phyloP scores from a whole-genome alignment of 108 stramenopile species.

The Fistulifera solaris region DNA sequence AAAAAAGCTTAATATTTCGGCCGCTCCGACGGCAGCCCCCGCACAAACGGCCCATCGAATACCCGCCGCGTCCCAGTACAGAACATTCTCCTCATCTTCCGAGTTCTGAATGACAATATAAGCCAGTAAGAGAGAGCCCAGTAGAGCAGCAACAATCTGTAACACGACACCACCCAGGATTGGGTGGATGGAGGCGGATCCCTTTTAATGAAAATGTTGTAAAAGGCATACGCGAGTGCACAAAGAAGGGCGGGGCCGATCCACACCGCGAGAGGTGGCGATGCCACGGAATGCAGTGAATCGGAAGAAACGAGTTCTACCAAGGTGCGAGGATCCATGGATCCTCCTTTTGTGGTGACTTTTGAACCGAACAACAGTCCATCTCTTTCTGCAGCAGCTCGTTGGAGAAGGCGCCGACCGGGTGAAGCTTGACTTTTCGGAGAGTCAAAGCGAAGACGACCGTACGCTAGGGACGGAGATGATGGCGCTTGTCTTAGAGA shows the following conservation, averaged over 20 bases:
- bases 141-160: conserved; percentile 56
- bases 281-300: conserved; percentile 4
- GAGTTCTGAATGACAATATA: conserved; percentile 2
- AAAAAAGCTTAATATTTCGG: conserved; percentile 58
- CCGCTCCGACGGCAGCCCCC: conserved; percentile 37
- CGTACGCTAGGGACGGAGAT: not conserved
- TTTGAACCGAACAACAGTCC: not conserved
- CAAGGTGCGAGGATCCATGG: not conserved
- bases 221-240: conserved; percentile 58
- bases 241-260: conserved; percentile 52
- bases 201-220: conserved; percentile 77
- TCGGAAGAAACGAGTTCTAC: not conserved
- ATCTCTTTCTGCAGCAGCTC: not conserved
- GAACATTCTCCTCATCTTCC: not conserved
- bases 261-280: conserved; percentile 38
- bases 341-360: too few relatives aligned
- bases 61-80: conserved; percentile 21
- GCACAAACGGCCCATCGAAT: conserved; percentile 33
- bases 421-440: not conserved
- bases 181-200: conserved; percentile 44
- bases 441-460: not conserved
- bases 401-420: not conserved
- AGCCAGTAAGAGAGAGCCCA: conserved; percentile 32
- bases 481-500: too few relatives aligned
- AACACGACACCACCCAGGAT: conserved; percentile 64